Percentiles rank a stretch among this genome's conserved stretches.
Evolutionary conservation across 306 rosid genomes (phyloP).

Genomic region (Astragalus glycyphyllos): DNA sequence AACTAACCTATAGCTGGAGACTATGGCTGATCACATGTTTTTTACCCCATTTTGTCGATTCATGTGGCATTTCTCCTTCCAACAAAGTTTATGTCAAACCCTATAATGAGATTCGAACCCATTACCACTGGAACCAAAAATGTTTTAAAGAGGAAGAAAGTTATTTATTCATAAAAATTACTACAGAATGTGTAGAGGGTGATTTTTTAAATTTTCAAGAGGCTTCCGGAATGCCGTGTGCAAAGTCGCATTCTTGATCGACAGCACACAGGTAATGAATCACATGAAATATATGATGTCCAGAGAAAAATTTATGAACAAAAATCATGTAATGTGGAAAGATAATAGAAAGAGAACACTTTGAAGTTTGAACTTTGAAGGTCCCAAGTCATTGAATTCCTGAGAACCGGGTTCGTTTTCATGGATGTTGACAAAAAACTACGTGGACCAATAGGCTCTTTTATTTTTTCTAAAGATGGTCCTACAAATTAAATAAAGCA

Average conservation of each 20-base stretch:
- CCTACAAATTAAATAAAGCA: neutral
- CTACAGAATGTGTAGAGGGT: no score
- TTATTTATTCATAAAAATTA: no score
- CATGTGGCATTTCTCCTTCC: no score
- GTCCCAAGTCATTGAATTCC: neutral
- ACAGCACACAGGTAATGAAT: conserved; percentile 34
- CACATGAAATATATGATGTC: conserved; percentile 30
- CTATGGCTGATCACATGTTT: no score
- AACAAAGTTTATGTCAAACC: no score
- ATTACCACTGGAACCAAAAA: no score
- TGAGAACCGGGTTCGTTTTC: conserved; percentile 36
- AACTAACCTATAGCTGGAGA: no score
- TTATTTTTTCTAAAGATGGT: neutral
- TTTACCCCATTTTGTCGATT: no score
- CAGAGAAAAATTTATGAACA: neutral
- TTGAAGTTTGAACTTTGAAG: neutral
- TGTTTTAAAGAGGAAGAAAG: no score
- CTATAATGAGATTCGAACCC: no score
- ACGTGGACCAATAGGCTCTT: conserved; percentile 9
- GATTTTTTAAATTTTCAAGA: neutral
- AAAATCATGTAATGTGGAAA: neutral
- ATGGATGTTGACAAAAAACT: conserved; percentile 9
- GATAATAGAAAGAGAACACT: neutral
- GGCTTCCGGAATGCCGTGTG: conserved; percentile 6
- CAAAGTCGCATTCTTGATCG: conserved; percentile 27